Base-by-base conservation (phyloP, 306 rosid genomes). In the Rubus idaeus region DNA sequence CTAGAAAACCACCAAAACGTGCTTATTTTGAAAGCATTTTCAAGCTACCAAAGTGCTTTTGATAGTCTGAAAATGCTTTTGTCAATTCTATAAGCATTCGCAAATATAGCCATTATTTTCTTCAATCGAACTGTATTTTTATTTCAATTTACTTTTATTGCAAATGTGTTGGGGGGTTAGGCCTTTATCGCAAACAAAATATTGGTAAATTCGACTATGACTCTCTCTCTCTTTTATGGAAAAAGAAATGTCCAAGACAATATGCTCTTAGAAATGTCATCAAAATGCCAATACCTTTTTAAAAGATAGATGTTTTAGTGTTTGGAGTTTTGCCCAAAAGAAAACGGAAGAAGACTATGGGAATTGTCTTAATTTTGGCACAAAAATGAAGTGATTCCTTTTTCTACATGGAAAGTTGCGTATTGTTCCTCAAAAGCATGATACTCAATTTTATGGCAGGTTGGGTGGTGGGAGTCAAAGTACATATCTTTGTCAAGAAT, bases 401-500 rank as follows among this genome's bases (percentile, higher is more conserved):
- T 40, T 8, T 2, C 1, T 53, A 40, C 51, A 45, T 55, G 61
- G 39, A 72, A 55, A 56, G 35, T 21, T n/a, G 46, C 53, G 37
- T 51, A 37, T 71, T 51, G 75, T 18, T 52, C 49, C 75, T 17
- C 14, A 10, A 12, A 40, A 55, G 53, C 14, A 73, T 21, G 56
- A 5, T 39, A 52, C 6, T 53, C 20, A 53, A 2, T n/a, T 18
- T 71, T n/a, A 12, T 20, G 39, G 76, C 11, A 71, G 35, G 20
- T 73, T 41, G 53, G 52, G 41, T 6, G 67, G 76, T 73, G 76
- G 18, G 8, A 40, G 21, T 73, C 46, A 5, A 9, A 71, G 35
- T 46, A 40, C 74, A 23, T 6, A 14, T 49, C 58, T 26, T 23
- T 71, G 49, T 71, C 39, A 10, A 39, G 75, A 71, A 71, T 39